A percentile compares a stretch with the other conserved stretches of the same genome.
These are phyloP conservation scores for Allantophomopsis cytisporea DNA, from an alignment of 2,329 filamentous ascomycete genomes.

Conservation along the genomic window DNA sequence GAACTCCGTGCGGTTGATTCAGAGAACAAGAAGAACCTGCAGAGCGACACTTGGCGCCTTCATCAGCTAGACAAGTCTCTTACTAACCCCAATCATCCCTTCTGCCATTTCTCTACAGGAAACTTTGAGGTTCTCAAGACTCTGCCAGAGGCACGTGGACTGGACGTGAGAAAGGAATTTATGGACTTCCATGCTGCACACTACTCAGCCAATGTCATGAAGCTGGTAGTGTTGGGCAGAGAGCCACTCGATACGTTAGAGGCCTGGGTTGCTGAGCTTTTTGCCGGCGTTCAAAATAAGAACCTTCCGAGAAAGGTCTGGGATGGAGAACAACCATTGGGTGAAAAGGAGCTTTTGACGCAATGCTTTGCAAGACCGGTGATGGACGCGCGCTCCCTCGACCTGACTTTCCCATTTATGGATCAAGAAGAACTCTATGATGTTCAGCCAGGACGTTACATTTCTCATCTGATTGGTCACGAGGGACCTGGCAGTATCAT, in stretches of 20 bases:
- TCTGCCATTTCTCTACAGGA: conserved; percentile 61
- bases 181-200: conserved; percentile 60
- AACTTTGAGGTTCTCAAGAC: conserved; percentile 59
- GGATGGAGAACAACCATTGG: conserved; percentile 48
- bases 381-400: conserved; percentile 52
- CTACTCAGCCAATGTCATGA: conserved; percentile 66
- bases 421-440: conserved; percentile 57
- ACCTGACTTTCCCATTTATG: conserved; percentile 55
- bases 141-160: conserved; percentile 49
- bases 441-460: conserved; percentile 54
- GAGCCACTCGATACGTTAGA: conserved; percentile 56
- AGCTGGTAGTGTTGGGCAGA: conserved; percentile 54
- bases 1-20: conserved; percentile 63
- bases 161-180: conserved; percentile 59
- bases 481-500: conserved; percentile 64
- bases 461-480: conserved; percentile 61
- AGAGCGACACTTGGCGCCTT: conserved; percentile 59
- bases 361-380: conserved; percentile 63
- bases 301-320: conserved; percentile 50
- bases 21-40: conserved; percentile 70
- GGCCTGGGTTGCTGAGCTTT: conserved; percentile 54
- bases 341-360: conserved; percentile 43
- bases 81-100: conserved; percentile 57
- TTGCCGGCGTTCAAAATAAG: conserved; percentile 55
- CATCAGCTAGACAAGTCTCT: conserved; percentile 59